Base-by-base conservation (phyloP, 2,329 filamentous ascomycete species). In the Apiospora hydei region DNA sequence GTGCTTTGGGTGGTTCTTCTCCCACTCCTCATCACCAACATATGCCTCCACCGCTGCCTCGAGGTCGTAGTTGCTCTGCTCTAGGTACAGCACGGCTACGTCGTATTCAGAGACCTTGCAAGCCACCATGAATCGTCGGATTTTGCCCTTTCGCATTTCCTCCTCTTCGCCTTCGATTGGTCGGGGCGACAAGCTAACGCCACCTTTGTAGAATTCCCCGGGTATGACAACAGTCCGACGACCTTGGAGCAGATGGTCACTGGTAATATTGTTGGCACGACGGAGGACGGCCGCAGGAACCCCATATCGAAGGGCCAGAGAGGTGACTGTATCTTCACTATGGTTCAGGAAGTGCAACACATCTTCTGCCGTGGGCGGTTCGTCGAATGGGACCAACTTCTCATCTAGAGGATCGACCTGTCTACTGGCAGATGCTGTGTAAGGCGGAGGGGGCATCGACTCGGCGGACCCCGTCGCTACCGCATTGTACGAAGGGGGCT, bases 31-130 rank as follows among this genome's bases (percentile, higher is more conserved):
- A 74, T 96, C 94, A 4, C 89, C 92, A 74, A 88, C 85, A 80
- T 89, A 95, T 3, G 88, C 85, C 49, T 88, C 85, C 8, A 93
- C 87, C 0, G 93, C 93, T 41, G 82, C 80, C 4, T 90, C 88
- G 21, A 95, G 83, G 76, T 94, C 87, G 80, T 93, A 94, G 10
- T 86, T 85, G 30, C 86, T 84, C 80, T 94, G 91, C 77, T 94
- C 88, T 61, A 96, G 86, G 80, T 96, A 96, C 26, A 95, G 80
- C 41, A 93, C 80, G 1, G 94, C 94, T 69, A 94, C 85, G 78
- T 94, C 92, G 83, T 91, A 95, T 85, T 95, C 92, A 34, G 89
- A 84, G 41, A 94, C 92, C 80, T 96, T 96, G 82, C 91, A 94
- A 1, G 87, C 86, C 2, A 94, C 90, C 93, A 95, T 95, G 85